A percentile compares a stretch with the other conserved stretches of the same genome.
Conservation (phyloP, 2,329 filamentous ascomycete genomes). For the Neurospora crassa region DNA sequence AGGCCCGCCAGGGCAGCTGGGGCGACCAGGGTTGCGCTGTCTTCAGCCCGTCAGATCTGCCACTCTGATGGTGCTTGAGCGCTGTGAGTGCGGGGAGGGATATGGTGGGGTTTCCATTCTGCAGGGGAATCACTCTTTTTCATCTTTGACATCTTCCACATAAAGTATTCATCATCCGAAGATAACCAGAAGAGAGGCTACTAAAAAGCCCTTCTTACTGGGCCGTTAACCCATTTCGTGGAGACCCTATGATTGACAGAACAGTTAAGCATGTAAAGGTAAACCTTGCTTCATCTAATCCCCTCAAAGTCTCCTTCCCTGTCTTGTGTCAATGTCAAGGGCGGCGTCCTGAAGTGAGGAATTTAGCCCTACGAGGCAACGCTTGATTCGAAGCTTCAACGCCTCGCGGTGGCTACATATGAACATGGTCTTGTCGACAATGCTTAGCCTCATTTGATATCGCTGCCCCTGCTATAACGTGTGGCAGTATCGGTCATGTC, state of each 20-base stretch:
- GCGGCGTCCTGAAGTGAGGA: not conserved
- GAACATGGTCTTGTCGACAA: not conserved
- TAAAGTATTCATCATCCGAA: no score
- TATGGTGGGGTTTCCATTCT: not conserved
- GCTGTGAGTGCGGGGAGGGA: not conserved
- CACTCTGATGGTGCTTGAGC: not conserved
- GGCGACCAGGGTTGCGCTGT: not conserved
- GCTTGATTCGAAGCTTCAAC: not conserved
- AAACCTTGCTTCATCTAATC: not conserved
- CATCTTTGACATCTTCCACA: no score
- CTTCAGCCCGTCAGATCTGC: not conserved
- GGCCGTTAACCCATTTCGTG: no score
- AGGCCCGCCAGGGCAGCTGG: not conserved
- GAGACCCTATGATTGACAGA: no score
- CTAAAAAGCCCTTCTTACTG: no score
- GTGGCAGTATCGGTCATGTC: not conserved
- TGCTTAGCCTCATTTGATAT: not conserved
- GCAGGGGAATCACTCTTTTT: not conserved
- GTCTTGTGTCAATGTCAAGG: not conserved
- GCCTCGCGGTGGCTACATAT: not conserved
- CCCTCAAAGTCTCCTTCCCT: no score
- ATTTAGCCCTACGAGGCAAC: not conserved
- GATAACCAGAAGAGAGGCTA: no score
- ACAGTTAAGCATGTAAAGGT: no score
- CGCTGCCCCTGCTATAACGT: not conserved